Evolutionary conservation across 2,329 filamentous ascomycete species (phyloP).

Genomic region (Botryotinia convoluta): DNA sequence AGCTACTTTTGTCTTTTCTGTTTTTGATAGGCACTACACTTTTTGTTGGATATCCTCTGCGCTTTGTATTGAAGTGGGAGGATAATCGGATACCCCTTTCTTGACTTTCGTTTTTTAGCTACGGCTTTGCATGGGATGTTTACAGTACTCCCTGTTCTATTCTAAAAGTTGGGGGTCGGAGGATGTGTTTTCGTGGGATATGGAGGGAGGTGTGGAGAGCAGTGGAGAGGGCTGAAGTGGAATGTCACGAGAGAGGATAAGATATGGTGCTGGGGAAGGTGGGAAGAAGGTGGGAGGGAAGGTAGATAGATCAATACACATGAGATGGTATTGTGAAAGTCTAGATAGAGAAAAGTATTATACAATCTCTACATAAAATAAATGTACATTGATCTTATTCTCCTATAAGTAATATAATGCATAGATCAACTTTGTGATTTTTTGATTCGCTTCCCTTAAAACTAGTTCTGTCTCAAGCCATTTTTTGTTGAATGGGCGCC

Average conservation of each 20-base stretch:
- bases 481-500: background rate
- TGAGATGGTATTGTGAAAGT: background rate
- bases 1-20: constrained; percentile 1
- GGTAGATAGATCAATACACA: background rate
- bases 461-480: background rate
- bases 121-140: background rate
- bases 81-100: constrained; percentile 7
- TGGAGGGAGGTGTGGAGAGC: too few species aligned
- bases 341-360: background rate
- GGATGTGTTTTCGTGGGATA: background rate
- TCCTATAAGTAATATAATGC: background rate
- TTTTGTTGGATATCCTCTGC: constrained; percentile 5
- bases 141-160: constrained; percentile 4
- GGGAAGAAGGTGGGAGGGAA: background rate
- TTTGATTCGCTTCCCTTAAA: background rate
- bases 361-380: background rate
- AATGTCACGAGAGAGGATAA: background rate
- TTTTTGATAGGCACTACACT: background rate
- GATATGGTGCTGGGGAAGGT: background rate
- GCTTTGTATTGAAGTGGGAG: constrained; percentile 3
- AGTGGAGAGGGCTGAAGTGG: background rate
- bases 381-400: background rate
- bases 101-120: background rate
- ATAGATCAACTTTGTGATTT: background rate
- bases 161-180: background rate